These are phyloP conservation scores for Teunomyces cretensis DNA, from an alignment of 805 yeast species.

Conservation along the genomic window DNA sequence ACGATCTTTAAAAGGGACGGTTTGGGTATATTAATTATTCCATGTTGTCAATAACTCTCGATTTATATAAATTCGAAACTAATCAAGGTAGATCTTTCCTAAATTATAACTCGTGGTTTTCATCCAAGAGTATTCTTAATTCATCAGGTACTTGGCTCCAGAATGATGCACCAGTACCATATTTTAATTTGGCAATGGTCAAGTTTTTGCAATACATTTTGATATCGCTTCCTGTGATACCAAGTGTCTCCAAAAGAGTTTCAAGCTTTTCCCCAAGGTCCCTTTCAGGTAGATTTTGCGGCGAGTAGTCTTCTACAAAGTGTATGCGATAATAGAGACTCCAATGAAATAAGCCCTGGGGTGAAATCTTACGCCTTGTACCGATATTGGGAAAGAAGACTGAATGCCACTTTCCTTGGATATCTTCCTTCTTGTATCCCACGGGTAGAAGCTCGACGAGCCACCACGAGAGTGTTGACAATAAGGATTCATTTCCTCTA, in stretches of 20 bases:
- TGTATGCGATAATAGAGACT: conserved; percentile 58
- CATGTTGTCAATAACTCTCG: no score
- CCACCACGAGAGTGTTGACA: conserved; percentile 55
- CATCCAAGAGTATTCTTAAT: conserved; percentile 12
- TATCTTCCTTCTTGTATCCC: conserved; percentile 49
- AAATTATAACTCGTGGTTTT: background rate
- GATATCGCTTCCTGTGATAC: conserved; percentile 7
- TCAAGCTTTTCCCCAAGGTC: conserved; percentile 20
- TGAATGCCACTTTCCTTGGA: conserved; percentile 49
- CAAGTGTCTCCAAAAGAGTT: conserved; percentile 10
- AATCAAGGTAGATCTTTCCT: background rate
- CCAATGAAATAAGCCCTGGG: conserved; percentile 56
- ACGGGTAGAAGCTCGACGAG: conserved; percentile 59
- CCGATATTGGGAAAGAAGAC: conserved; percentile 59
- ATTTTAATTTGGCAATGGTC: conserved; percentile 15
- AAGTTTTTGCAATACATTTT: conserved; percentile 13
- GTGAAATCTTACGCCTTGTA: conserved; percentile 49
- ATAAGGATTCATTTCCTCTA: conserved; percentile 31
- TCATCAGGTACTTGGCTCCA: conserved; percentile 39
- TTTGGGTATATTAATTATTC: no score
- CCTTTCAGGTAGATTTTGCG: conserved; percentile 25
- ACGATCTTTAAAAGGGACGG: background rate
- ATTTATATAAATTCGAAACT: no score
- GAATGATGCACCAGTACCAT: conserved; percentile 15
- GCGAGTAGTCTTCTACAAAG: conserved; percentile 45